Percentiles rank a stretch among this genome's conserved stretches.
These are phyloP conservation scores for Turnera subulata DNA, from an alignment of 345 rosid genomes.

Conservation along the genomic window DNA sequence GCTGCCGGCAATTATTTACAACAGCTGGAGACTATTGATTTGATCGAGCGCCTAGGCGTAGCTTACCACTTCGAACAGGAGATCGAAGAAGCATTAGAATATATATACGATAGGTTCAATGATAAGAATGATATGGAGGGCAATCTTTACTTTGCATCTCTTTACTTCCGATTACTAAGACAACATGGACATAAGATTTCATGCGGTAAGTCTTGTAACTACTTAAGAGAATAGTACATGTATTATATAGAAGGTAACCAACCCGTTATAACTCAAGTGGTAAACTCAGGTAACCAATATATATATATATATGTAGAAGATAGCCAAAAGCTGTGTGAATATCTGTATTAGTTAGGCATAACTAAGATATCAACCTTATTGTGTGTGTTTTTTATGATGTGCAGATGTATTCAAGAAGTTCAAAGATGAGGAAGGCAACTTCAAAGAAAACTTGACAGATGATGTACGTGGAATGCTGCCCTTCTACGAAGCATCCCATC, in stretches of 20 bases:
- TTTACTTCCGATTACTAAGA: not conserved
- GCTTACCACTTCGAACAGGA: not conserved
- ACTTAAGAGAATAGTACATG: not conserved
- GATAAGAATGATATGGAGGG: not conserved
- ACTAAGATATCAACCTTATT: too few relatives aligned
- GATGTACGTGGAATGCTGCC: slow-evolving; percentile 26
- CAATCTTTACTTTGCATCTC: not conserved
- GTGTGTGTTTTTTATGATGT: too few relatives aligned
- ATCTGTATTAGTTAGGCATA: not conserved
- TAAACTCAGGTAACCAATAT: too few relatives aligned
- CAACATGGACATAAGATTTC: not conserved
- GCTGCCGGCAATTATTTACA: not conserved
- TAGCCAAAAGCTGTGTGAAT: too few relatives aligned
- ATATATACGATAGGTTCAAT: not conserved
- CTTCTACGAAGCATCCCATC: slow-evolving; percentile 39
- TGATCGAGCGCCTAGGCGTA: not conserved
- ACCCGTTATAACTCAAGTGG: too few relatives aligned
- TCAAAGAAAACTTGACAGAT: not conserved
- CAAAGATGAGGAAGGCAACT: slow-evolving; percentile 15
- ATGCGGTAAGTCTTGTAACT: not conserved
- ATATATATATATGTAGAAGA: too few relatives aligned
- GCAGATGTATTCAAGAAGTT: slow-evolving; percentile 32
- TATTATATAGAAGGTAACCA: too few relatives aligned
- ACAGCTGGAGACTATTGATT: not conserved
- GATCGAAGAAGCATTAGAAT: not conserved